Conservation (phyloP, 768 basidiomycete species). For the Mycena galopus region DNA sequence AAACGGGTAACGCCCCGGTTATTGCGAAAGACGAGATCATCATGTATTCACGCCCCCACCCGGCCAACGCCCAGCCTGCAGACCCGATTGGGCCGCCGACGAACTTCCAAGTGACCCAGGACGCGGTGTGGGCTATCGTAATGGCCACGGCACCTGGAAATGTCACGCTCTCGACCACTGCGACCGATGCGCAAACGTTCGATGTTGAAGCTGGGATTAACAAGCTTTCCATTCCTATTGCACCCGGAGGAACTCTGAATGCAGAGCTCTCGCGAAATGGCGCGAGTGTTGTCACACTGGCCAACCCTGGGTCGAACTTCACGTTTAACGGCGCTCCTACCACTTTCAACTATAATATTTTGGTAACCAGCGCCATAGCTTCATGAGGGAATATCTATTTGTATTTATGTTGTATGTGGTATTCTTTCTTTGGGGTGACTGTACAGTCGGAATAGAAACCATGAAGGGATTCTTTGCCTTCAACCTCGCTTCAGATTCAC, state of each 20-base stretch:
- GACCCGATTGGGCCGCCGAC: constrained; percentile 69
- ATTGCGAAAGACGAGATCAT: constrained; percentile 72
- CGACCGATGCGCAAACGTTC: constrained; percentile 58
- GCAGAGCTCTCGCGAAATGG: constrained; percentile 64
- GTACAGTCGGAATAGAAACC: neutral
- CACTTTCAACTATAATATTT: constrained; percentile 80
- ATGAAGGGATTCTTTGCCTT: neutral
- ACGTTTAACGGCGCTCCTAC: constrained; percentile 65
- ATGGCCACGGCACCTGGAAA: constrained; percentile 68
- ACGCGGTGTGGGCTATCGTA: constrained; percentile 78
- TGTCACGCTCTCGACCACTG: constrained; percentile 67
- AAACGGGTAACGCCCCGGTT: constrained; percentile 72
- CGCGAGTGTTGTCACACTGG: constrained; percentile 59
- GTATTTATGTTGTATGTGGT: constrained; percentile 25
- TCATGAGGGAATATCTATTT: constrained; percentile 17
- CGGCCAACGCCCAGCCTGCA: constrained; percentile 63
- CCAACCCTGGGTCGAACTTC: constrained; percentile 59
- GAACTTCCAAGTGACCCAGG: constrained; percentile 70
- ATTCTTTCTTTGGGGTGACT: neutral
- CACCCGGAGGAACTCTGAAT: constrained; percentile 63
- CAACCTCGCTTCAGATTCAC: too few relatives aligned
- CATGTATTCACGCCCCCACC: constrained; percentile 80
- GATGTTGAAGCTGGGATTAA: constrained; percentile 68
- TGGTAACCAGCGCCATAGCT: constrained; percentile 56
- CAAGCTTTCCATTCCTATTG: constrained; percentile 71